A percentile compares a stretch with the other conserved stretches of the same genome.
Conservation (phyloP, 2,329 filamentous ascomycete species). For the Emergomyces orientalis region DNA sequence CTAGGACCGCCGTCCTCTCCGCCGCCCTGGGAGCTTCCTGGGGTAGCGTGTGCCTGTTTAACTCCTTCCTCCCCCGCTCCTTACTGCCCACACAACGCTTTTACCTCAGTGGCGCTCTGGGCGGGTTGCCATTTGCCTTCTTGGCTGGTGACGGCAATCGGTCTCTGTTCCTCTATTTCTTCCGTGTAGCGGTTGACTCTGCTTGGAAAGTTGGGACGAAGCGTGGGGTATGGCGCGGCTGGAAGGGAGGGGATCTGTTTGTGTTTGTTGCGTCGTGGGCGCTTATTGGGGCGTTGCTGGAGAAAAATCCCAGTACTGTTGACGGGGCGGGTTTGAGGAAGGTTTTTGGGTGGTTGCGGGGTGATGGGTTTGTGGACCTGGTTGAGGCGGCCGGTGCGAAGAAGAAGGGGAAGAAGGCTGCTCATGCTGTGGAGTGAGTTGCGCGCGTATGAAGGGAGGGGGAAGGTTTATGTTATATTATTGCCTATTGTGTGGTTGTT, state of each 20-base stretch:
- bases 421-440: constrained; percentile 8
- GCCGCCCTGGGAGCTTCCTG: constrained; percentile 78
- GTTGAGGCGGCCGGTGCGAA: constrained; percentile 38
- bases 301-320: constrained; percentile 59
- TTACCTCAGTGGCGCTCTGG: constrained; percentile 79
- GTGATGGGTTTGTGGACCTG: constrained; percentile 67
- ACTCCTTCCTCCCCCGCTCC: constrained; percentile 62
- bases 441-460: neutral
- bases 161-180: constrained; percentile 60
- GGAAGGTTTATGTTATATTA: neutral
- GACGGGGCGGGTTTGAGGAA: constrained; percentile 60
- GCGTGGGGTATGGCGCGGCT: constrained; percentile 73
- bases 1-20: constrained; percentile 67
- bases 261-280: constrained; percentile 73
- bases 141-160: constrained; percentile 45
- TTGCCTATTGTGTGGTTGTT: neutral
- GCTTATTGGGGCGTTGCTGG: constrained; percentile 67
- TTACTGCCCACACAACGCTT: constrained; percentile 75
- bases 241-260: constrained; percentile 73
- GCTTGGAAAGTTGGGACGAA: constrained; percentile 93
- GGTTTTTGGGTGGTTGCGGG: constrained; percentile 61
- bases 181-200: constrained; percentile 68
- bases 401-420: constrained; percentile 25
- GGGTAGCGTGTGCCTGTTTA: constrained; percentile 85
- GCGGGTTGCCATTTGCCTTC: constrained; percentile 70